Percentiles rank a stretch among this genome's conserved stretches.
These are phyloP conservation scores for Bassia scoparia DNA, from an alignment of 148 eudicot species.

Conservation along the genomic window DNA sequence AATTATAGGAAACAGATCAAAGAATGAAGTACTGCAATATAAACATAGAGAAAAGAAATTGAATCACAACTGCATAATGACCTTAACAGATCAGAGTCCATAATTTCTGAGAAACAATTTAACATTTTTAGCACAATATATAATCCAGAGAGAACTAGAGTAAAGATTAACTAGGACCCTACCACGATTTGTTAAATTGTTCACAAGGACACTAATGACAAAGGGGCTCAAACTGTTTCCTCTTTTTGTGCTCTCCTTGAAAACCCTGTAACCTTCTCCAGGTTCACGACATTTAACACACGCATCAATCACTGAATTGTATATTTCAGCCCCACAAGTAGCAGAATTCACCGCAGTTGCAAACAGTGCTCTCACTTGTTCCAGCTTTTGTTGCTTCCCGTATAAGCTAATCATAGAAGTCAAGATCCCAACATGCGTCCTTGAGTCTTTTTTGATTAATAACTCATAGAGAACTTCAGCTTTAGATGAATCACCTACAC, in stretches of 20 bases:
- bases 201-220: slow-evolving; percentile 73
- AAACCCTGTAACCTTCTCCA: slow-evolving; percentile 55
- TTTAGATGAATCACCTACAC: slow-evolving; percentile 50
- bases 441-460: slow-evolving; percentile 44
- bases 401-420: slow-evolving; percentile 61
- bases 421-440: slow-evolving; percentile 43
- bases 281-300: slow-evolving; percentile 48
- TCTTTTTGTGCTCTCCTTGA: slow-evolving; percentile 41
- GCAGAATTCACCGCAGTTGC: slow-evolving; percentile 33
- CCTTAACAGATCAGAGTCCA: neutral
- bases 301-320: slow-evolving; percentile 53
- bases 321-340: slow-evolving; percentile 33
- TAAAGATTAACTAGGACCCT: slow-evolving; percentile 26
- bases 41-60: neutral
- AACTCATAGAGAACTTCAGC: slow-evolving; percentile 49
- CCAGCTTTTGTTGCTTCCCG: slow-evolving; percentile 52
- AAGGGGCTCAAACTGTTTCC: slow-evolving; percentile 55
- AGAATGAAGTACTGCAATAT: neutral
- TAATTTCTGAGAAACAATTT: neutral
- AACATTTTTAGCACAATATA: neutral
- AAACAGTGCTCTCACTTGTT: slow-evolving; percentile 47
- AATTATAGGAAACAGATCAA: neutral
- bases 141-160: neutral
- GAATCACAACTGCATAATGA: neutral
- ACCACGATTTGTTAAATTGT: slow-evolving; percentile 54